A percentile compares a stretch with the other conserved stretches of the same genome.
phyloP scores from a whole-genome alignment of 1,139 yeast species.

The Scheffersomyces stambukii region DNA sequence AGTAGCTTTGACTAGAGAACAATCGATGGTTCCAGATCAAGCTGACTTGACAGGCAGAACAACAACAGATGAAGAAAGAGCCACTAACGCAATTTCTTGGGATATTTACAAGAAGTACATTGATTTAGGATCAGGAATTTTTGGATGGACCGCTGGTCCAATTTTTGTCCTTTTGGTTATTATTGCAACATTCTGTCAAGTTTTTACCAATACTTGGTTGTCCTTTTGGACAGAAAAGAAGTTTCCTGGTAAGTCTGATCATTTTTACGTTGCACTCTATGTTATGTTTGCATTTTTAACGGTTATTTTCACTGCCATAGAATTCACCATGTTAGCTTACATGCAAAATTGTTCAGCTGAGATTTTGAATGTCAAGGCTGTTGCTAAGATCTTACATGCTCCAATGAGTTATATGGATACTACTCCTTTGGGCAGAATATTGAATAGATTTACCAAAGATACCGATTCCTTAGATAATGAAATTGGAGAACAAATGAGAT shows the following conservation, averaged over 20 bases:
- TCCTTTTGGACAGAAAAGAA: conserved; percentile 33
- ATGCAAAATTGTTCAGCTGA: conserved; percentile 45
- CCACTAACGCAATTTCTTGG: conserved; percentile 39
- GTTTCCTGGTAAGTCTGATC: conserved; percentile 19
- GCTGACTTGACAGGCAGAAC: conserved; percentile 22
- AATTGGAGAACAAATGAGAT: conserved; percentile 41
- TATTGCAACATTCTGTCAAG: conserved; percentile 33
- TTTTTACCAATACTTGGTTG: conserved; percentile 40
- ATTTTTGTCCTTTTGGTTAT: conserved; percentile 34
- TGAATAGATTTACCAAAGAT: conserved; percentile 54
- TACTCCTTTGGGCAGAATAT: conserved; percentile 42
- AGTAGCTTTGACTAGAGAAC: conserved; percentile 1
- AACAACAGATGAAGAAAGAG: conserved; percentile 34
- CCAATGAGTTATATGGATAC: conserved; percentile 46
- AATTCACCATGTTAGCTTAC: conserved; percentile 53
- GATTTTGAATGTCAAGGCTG: conserved; percentile 34
- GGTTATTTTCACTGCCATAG: conserved; percentile 45
- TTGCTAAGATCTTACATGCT: conserved; percentile 34
- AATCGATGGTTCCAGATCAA: conserved; percentile 12
- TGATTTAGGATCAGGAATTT: conserved; percentile 37
- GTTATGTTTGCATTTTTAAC: conserved; percentile 35
- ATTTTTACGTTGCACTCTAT: conserved; percentile 30
- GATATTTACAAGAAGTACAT: conserved; percentile 33
- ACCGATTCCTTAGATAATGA: conserved; percentile 47
- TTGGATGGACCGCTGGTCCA: conserved; percentile 26